Evolutionary conservation across 192 early-diverging fungal species (phyloP), one percentile per base, ranked within the genome.

Genomic region (Coemansia reversa): DNA sequence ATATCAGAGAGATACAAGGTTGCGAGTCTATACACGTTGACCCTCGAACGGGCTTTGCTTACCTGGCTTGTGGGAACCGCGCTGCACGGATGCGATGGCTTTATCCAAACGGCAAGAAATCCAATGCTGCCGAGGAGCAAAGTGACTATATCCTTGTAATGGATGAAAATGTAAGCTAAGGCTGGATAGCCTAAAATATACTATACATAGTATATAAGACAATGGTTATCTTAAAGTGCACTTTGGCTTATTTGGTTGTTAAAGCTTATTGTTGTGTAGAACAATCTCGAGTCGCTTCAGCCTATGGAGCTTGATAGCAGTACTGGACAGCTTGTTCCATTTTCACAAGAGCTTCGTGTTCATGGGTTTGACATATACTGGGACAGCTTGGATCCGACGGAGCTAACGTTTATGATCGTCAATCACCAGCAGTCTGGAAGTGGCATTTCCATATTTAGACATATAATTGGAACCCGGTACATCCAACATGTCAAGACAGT

Each of bases 1-100:
- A 75, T 30, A 63, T 70, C 19, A 60, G 59, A 12, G 45, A 68
- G 58, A 24, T 80, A 11, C 77, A 87, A 27, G 82, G 82, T n/a
- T 87, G 86, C 28, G 86, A 87, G 67, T 85, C 84, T 51, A 76
- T 87, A 25, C 81, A 79, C 25, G 71, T 85, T 24, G 85, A 86
- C 64, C 78, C 75, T 29, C 62, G 60, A 7, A 79, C 83, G 6
- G 82, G 85, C 3, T 61, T 79, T 27, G 86, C 78, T 23, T 87
- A 85, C 69, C 62, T 83, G 59, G 69, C 86, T n/a, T 87, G 86
- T 47, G 84, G 84, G 14, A 65, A 75, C 54, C 66, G 76, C n/a
- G 56, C 73, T 30, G 30, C 71, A 0, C 82, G 86, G 7, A 83
- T 64, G 67, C 51, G 61, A 19, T 86, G 84, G 84, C 75, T 68